These are phyloP conservation scores for Kodamaea nitidulidarum DNA, from an alignment of 805 yeast genomes.

Conservation along the genomic window DNA sequence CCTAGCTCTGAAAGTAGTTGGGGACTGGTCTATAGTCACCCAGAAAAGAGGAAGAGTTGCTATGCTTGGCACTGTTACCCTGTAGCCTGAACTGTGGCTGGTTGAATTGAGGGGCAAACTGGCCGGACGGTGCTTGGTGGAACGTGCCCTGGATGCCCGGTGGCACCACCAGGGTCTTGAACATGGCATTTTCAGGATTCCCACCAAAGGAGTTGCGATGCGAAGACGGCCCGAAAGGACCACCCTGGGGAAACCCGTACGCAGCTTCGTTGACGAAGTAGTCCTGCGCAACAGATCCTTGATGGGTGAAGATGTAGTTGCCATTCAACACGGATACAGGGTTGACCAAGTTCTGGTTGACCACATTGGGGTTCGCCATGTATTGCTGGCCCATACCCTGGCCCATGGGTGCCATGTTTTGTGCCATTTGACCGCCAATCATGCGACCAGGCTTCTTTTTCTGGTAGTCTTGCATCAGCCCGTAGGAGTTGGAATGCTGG, in stretches of 20 bases:
- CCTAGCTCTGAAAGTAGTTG: slow-evolving; percentile 6
- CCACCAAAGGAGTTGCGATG: slow-evolving; percentile 1
- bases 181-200: neutral
- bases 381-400: too few relatives aligned
- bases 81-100: neutral
- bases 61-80: slow-evolving; percentile 4
- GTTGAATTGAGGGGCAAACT: slow-evolving; percentile 1
- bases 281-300: slow-evolving; percentile 6
- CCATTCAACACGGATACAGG: slow-evolving; percentile 5
- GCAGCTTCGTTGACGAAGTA: slow-evolving; percentile 7
- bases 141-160: neutral
- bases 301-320: slow-evolving; percentile 8
- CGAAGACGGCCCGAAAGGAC: neutral
- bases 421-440: neutral
- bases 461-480: slow-evolving; percentile 4
- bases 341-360: neutral
- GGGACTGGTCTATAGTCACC: slow-evolving; percentile 2
- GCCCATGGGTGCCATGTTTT: too few relatives aligned
- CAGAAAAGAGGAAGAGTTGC: slow-evolving; percentile 3
- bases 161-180: neutral
- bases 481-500: slow-evolving; percentile 7
- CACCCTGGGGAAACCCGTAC: slow-evolving; percentile 7
- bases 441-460: neutral
- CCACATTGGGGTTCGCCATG: neutral
- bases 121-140: neutral